Conservation (phyloP, 208 protist species). For the Leptomonas seymouri region DNA sequence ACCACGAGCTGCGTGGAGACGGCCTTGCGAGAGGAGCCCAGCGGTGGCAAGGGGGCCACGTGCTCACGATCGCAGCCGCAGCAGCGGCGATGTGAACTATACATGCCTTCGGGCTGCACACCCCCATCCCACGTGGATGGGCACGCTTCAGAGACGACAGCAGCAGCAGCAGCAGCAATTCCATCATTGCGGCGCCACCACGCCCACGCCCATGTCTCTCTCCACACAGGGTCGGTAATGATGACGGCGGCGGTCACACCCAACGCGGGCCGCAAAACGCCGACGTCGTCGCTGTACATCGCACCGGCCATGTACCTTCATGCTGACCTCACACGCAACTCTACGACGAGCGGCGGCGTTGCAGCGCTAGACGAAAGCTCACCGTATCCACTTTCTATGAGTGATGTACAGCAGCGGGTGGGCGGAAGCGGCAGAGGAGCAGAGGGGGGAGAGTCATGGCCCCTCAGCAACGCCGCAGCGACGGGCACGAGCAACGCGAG, state of each 20-base stretch:
- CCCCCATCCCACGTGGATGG: neutral
- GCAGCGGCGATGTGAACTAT: neutral
- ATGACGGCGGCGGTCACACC: constrained; percentile 4
- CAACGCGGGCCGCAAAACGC: neutral
- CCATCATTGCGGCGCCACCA: neutral
- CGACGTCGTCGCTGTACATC: constrained; percentile 10
- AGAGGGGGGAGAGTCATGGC: neutral
- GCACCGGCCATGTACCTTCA: constrained; percentile 1
- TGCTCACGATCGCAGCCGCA: neutral
- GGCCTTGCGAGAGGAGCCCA: constrained; percentile 6
- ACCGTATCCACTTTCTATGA: too few species aligned
- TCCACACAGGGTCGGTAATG: constrained; percentile 8
- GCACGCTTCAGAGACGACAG: neutral
- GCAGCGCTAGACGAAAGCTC: neutral
- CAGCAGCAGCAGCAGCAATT: neutral
- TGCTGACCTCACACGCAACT: neutral
- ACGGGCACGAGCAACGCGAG: neutral
- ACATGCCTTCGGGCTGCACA: neutral
- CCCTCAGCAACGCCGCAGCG: neutral
- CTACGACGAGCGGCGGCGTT: neutral
- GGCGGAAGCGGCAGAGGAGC: neutral
- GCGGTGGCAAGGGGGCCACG: neutral
- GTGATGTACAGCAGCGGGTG: neutral
- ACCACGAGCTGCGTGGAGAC: constrained; percentile 13
- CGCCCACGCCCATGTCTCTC: constrained; percentile 7